A percentile compares a stretch with the other conserved stretches of the same genome.
phyloP scores from a whole-genome alignment of 345 rosid species.

The Draba incana region DNA sequence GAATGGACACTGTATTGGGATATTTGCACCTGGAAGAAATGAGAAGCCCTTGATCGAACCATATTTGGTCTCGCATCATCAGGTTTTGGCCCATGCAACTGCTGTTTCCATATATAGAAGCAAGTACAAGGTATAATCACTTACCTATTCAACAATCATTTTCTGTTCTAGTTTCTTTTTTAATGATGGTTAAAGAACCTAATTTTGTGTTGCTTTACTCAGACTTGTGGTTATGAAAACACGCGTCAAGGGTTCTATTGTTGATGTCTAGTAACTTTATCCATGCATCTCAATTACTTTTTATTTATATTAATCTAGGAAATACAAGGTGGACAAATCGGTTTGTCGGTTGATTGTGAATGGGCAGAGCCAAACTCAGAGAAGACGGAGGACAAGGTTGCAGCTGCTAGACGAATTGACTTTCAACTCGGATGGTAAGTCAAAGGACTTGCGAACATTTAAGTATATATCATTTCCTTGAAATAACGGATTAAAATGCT shows the following conservation, averaged over 20 bases:
- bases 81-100: constrained; percentile 78
- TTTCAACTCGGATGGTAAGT: constrained; percentile 89
- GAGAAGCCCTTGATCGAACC: constrained; percentile 72
- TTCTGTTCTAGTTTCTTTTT: not conserved
- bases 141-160: not conserved
- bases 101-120: constrained; percentile 67
- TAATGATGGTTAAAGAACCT: not conserved
- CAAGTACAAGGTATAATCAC: constrained; percentile 64
- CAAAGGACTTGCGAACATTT: not conserved
- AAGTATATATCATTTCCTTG: constrained; percentile 5
- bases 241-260: constrained; percentile 1
- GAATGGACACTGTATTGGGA: constrained; percentile 62
- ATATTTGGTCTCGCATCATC: constrained; percentile 77
- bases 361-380: constrained; percentile 83
- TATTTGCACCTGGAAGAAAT: constrained; percentile 71
- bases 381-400: constrained; percentile 55
- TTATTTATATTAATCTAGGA: constrained; percentile 48
- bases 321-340: constrained; percentile 80
- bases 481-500: constrained; percentile 13
- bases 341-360: constrained; percentile 64
- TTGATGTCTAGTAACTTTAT: constrained; percentile 13
- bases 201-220: not conserved
- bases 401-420: constrained; percentile 78
- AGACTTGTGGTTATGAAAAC: not conserved
- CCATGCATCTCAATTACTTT: not conserved